Base-by-base conservation (phyloP, 495 filamentous ascomycete genomes). In the Chaetomium tenue region DNA sequence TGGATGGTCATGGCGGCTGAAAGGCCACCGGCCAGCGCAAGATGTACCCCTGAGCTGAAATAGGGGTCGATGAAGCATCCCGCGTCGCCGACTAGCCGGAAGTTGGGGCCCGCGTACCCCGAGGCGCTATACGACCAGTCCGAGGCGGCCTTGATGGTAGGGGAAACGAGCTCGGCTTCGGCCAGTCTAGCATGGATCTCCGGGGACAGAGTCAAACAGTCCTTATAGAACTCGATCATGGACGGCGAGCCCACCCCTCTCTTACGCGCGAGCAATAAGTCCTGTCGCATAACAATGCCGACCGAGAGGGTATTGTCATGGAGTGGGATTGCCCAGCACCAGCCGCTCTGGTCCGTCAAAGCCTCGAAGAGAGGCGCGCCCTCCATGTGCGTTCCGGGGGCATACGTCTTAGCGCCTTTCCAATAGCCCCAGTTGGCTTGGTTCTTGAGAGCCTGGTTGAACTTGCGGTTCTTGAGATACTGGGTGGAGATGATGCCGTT, bases 1-100 rank as follows among this genome's bases (percentile, higher is more conserved):
- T 46, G 28, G 54, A 78, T 75, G 15, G 75, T 72, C 5, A 66
- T 67, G 13, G 80, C 81, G 1, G 82, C 82, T 0, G 82, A 79
- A 0, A 85, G 72, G 30, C 70, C 83, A 23, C 75, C 67, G 3
- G 73, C 46, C 11, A 84, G 51, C 0, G 81, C 83, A 15, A 85
- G 64, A 61, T 85, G 83, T 0, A 83, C 77, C 25, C 80, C 82
- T 2, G 78, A 81, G 0, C 71, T 75, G 69, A 80, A 81, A 58
- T 70, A 79, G 0, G 77, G 76, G 51, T 80, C 77, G 52, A 81
- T 76, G 61, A 81, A 81, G 64, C 73, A 74, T 2, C 78, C 77
- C 0, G 79, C 78, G 55, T 81, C 79, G 5, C 79, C 79, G 13
- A 70, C 76, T 2, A 81, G 72, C 20, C 79, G 77, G 0, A 72